phyloP scores from a whole-genome alignment of 257 asterid genomes.

The Gynochthodes officinalis region DNA sequence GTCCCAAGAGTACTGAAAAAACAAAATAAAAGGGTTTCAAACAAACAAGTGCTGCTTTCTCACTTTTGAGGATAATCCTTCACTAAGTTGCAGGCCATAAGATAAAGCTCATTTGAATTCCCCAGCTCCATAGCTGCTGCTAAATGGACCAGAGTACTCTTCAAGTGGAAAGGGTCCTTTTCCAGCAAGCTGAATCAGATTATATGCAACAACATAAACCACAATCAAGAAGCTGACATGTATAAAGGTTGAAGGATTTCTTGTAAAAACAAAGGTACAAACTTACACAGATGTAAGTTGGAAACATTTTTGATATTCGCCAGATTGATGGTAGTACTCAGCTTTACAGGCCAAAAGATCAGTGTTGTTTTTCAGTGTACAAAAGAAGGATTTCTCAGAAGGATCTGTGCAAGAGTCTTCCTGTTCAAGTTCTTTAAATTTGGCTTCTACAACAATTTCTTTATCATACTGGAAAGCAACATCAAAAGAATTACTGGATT shows the following conservation, averaged over 20 bases:
- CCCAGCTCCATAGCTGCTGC: conserved; percentile 99
- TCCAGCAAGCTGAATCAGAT: conserved; percentile 79
- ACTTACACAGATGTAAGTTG: conserved; percentile 85
- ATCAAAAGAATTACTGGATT: conserved; percentile 16
- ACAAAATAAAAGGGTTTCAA: background rate
- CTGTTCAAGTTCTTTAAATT: conserved; percentile 82
- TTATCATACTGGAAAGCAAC: conserved; percentile 67
- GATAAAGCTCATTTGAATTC: conserved; percentile 92
- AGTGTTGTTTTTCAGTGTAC: conserved; percentile 72
- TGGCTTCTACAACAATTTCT: conserved; percentile 77
- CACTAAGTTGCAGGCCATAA: conserved; percentile 96
- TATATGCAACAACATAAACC: conserved; percentile 24
- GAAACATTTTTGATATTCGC: conserved; percentile 94
- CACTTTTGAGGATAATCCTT: conserved; percentile 98
- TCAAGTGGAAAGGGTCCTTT: conserved; percentile 97
- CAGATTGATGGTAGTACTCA: conserved; percentile 93
- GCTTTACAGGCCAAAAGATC: conserved; percentile 99
- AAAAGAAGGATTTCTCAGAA: conserved; percentile 54
- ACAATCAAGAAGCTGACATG: background rate
- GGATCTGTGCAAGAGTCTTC: conserved; percentile 45
- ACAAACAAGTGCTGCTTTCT: conserved; percentile 30
- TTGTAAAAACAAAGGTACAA: conserved; percentile 19
- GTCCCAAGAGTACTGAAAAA: background rate
- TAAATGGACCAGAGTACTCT: conserved; percentile 88
- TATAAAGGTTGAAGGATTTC: conserved; percentile 7